Evolutionary conservation across 75 land plant genomes (phyloP), one percentile per base, ranked within the genome.

Genomic region (Azolla pinnata): DNA sequence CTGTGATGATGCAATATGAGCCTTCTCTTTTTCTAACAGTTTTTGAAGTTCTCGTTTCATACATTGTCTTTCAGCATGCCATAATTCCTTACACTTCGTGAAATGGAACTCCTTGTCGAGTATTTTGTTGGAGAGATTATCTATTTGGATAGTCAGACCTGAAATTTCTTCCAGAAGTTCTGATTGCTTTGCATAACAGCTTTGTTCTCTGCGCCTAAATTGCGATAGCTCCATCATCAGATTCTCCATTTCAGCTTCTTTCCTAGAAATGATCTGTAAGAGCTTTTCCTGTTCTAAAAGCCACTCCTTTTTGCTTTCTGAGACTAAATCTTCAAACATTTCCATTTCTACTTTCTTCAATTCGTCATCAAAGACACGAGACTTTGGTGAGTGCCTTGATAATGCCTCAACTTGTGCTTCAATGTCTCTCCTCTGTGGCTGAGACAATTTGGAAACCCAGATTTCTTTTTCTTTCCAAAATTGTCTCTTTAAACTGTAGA

Each of bases 391-490:
- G 27, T 52, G 54, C 14, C 54, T 23, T 24, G 54, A 52, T 9
- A 52, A 24, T 25, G 54, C 2, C 18, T 52, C 29, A 2, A 52
- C 54, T 52, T 52, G 4, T 2, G 26, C 29, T 27, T 23, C 54
- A 26, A 25, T 7, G 3, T 26, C 29, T 52, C 27, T 52, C 54
- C 26, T 52, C 50, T 47, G 50, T 16, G 50, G 50, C 18, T 47
- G 50, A 2, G 54, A 52, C 54, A 52, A 24, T 24, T 52, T 23
- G 4, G 54, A 52, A 3, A 52, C 29, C 54, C 54, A 52, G 14
- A 52, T 27, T 52, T 52, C 54, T 27, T 26, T 23, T 29, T 52
- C 54, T 24, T 52, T 52, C 54, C 54, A 52, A 52, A 52, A 26
- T 14, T 24, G 54, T 21, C 54, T 21, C 28, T 52, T 52, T 24